These are phyloP conservation scores for Phytophthora tentaculata DNA, from an alignment of 352 stramenopile genomes.

Conservation along the genomic window DNA sequence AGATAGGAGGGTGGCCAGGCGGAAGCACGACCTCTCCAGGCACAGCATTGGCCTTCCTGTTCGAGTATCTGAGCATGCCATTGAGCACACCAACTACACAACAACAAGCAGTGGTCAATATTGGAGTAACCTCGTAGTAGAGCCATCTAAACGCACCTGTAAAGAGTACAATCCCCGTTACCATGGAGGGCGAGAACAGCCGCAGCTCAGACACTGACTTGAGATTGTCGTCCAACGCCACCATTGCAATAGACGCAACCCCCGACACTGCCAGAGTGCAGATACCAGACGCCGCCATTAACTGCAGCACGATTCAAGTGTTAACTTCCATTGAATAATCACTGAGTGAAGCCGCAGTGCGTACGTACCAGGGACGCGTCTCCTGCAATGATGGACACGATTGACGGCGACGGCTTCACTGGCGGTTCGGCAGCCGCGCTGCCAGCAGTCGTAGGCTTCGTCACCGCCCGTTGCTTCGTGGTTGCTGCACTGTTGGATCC, in stretches of 20 bases:
- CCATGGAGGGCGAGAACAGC: conserved; percentile 73
- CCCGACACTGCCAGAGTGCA: conserved; percentile 61
- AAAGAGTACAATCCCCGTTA: conserved; percentile 65
- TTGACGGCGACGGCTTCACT: conserved; percentile 9
- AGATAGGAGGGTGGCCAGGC: conserved; percentile 44
- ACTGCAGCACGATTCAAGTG: conserved; percentile 14
- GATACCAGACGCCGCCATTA: conserved; percentile 45
- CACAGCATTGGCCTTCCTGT: conserved; percentile 37
- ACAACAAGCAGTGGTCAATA: conserved; percentile 4
- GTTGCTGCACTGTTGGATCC: conserved; percentile 13
- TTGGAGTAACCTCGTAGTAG: background rate
- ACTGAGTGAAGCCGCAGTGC: background rate
- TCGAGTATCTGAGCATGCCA: conserved; percentile 52
- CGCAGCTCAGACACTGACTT: conserved; percentile 60
- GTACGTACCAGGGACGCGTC: conserved; percentile 51
- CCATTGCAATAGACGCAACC: conserved; percentile 57
- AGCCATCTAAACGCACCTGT: conserved; percentile 31
- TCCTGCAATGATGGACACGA: conserved; percentile 51
- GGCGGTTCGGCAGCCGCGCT: conserved; percentile 12
- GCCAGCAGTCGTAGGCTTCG: conserved; percentile 2
- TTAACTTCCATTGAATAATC: background rate
- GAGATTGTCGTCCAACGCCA: conserved; percentile 49
- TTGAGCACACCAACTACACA: conserved; percentile 47
- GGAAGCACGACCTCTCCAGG: conserved; percentile 44
- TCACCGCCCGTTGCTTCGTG: conserved; percentile 24